phyloP scores from a whole-genome alignment of 257 asterid genomes.

The Solanum pennellii region DNA sequence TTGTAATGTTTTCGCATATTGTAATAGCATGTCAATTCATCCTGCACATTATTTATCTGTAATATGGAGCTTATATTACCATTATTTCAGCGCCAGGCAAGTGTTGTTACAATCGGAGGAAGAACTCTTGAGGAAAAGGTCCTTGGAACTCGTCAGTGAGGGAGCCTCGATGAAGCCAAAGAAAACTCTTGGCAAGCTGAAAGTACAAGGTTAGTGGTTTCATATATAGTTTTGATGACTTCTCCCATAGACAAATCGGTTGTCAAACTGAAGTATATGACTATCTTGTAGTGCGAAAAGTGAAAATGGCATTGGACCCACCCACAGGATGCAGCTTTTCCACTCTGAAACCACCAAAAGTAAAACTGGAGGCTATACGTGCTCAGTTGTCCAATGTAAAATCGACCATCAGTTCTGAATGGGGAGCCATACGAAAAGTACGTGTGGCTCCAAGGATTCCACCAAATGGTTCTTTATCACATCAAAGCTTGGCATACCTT shows the following conservation, averaged over 20 bases:
- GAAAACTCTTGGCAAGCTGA: constrained; percentile 79
- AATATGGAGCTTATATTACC: neutral
- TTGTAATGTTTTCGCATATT: neutral
- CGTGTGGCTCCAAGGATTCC: constrained; percentile 41
- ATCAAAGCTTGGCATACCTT: constrained; percentile 52
- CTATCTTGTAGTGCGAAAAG: constrained; percentile 63
- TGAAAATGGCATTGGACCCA: constrained; percentile 79
- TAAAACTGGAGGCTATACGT: constrained; percentile 56
- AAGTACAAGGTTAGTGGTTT: constrained; percentile 57
- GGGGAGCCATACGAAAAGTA: constrained; percentile 44
- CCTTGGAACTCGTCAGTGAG: constrained; percentile 67
- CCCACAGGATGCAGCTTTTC: constrained; percentile 77
- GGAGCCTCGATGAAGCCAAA: constrained; percentile 67
- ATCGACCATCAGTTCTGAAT: constrained; percentile 61
- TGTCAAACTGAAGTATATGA: neutral
- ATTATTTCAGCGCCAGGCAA: constrained; percentile 44
- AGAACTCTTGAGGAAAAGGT: constrained; percentile 56
- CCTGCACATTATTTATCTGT: neutral
- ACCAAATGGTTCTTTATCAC: constrained; percentile 48
- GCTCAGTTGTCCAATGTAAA: constrained; percentile 56
- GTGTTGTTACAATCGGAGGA: constrained; percentile 78
- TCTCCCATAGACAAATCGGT: neutral
- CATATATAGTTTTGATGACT: neutral
- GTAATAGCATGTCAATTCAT: neutral
- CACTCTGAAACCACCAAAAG: constrained; percentile 45